Evolutionary conservation across 2,329 filamentous ascomycete species (phyloP).

Genomic region (Mycosphaerella sp.): DNA sequence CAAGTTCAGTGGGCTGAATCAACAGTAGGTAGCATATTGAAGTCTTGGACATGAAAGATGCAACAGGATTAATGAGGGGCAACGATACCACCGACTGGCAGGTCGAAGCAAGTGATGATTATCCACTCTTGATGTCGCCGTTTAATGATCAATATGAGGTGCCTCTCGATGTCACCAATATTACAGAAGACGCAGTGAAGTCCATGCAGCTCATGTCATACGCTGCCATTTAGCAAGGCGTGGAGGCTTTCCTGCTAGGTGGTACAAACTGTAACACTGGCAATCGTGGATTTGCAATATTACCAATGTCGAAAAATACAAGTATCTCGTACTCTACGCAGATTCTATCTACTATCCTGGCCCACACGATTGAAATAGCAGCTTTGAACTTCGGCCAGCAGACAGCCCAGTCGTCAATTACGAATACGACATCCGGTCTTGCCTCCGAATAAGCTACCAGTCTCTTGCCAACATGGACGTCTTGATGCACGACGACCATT

Average conservation of each 20-base stretch:
- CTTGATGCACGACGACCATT: neutral
- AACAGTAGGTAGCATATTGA: constrained; percentile 10
- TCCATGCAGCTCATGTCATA: neutral
- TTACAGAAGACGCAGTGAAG: neutral
- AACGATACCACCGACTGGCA: neutral
- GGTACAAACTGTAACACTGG: neutral
- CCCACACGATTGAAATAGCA: constrained; percentile 1
- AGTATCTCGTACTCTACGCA: neutral
- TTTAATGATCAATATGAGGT: neutral
- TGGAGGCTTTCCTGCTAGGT: constrained; percentile 2
- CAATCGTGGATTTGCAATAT: neutral
- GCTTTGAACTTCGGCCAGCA: neutral
- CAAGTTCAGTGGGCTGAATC: constrained; percentile 5
- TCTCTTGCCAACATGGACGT: neutral
- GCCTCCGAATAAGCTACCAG: constrained; percentile 4
- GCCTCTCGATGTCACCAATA: neutral
- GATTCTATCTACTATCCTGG: constrained; percentile 4
- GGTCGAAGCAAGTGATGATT: neutral
- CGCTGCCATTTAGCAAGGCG: constrained; percentile 5
- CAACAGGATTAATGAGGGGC: too few relatives aligned
- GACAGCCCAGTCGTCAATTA: neutral
- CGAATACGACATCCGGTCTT: neutral
- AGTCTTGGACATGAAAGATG: neutral
- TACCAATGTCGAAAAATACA: too few relatives aligned
- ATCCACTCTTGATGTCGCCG: neutral